Base-by-base conservation (phyloP, 1,284 basidiomycete species). In the Apiotrichum brassicae region DNA sequence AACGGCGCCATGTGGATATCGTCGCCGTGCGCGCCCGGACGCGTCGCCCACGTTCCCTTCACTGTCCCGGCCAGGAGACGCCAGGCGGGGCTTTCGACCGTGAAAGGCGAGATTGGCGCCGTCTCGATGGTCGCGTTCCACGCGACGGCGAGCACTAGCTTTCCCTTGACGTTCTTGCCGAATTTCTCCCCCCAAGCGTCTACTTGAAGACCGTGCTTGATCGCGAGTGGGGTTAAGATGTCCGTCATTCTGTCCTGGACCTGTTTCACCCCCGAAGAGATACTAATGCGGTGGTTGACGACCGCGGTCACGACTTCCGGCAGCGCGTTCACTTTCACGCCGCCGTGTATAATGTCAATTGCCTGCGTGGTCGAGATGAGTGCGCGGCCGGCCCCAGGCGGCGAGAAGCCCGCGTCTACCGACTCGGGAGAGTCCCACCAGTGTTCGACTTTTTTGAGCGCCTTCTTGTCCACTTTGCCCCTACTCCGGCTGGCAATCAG, bases 321-420 rank as follows among this genome's bases (percentile, higher is more conserved):
- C 26, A 70, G 49, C 38, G 71, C 70, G 37, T 73, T 72, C 49
- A 70, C 59, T 49, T 71, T 70, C 38, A 68, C 56, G 44, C 67
- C 69, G 14, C 68, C 70, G 37, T 58, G 55, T 51, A 71, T 60
- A 40, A 73, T 61, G 48, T 70, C 67, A 6, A 69, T 61, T 20
- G 71, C 71, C 46, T 71, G 64, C 4, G 67, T 71, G 13, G 71
- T 73, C 2, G 58, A 51, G 22, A 71, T 61, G 53, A 67, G 54
- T 11, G 69, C 60, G 23, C 23, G 32, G 11, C 56, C 57, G 30
- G 57, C 38, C 3, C 62, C 54, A 14, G 49, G 48, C 13, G 44
- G 43, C 36, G 61, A 34, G 18, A 54, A 44, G 4, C 61, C 58
- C 41, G 60, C 56, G 40, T 57, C 40, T 14, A 5, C 28, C 6